A percentile compares a stretch with the other conserved stretches of the same genome.
Evolutionary conservation across 768 basidiomycete genomes (phyloP).

Genomic region (Lentinula detonsa): DNA sequence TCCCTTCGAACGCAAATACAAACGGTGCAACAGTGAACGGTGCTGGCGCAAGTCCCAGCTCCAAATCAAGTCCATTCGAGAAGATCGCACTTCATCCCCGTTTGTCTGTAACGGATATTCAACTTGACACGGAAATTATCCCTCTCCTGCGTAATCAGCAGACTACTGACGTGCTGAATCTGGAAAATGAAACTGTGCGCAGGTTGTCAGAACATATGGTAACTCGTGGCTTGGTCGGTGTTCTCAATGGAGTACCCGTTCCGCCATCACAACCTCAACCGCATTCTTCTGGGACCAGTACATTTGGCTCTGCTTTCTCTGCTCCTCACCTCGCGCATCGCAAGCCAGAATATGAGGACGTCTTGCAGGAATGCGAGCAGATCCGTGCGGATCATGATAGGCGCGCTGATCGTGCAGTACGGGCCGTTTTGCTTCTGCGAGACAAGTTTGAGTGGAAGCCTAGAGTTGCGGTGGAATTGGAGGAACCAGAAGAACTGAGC

Average conservation of each 20-base stretch:
- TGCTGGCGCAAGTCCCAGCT: conserved; percentile 7
- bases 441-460: conserved; percentile 83
- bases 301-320: conserved; percentile 11
- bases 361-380: conserved; percentile 58
- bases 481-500: conserved; percentile 72
- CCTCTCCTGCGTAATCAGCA: conserved; percentile 76
- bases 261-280: conserved; percentile 12
- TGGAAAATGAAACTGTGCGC: conserved; percentile 69
- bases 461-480: conserved; percentile 72
- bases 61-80: conserved; percentile 46
- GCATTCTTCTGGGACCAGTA: conserved; percentile 23
- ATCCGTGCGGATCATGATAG: conserved; percentile 68
- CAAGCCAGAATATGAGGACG: conserved; percentile 55
- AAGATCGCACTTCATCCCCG: conserved; percentile 65
- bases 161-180: conserved; percentile 66
- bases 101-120: conserved; percentile 49
- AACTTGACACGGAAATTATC: conserved; percentile 69
- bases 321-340: conserved; percentile 11
- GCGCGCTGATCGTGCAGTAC: conserved; percentile 71
- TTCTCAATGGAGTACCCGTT: conserved; percentile 30
- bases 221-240: conserved; percentile 49
- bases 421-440: conserved; percentile 69
- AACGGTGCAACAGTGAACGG: conserved; percentile 11
- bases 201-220: conserved; percentile 62
- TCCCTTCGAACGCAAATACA: conserved; percentile 15